A percentile compares a stretch with the other conserved stretches of the same genome.
Evolutionary conservation across 805 yeast species (phyloP).

Genomic region (Candida pseudoglaebosa): DNA sequence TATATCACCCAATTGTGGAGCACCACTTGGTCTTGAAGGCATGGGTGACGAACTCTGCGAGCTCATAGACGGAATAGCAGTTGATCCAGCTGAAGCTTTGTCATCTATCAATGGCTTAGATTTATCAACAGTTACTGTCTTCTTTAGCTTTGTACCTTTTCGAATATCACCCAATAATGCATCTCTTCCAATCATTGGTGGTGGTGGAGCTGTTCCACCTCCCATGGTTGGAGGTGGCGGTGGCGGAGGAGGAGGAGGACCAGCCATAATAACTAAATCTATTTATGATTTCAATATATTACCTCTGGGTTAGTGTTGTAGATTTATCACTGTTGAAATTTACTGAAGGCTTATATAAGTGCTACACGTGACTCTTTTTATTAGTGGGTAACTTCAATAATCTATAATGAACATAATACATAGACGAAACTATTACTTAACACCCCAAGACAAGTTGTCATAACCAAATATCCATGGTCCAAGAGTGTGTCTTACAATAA

Average conservation of each 20-base stretch:
- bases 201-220: slow-evolving; percentile 17
- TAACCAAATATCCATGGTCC: slow-evolving; percentile 87
- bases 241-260: slow-evolving; percentile 33
- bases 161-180: slow-evolving; percentile 77
- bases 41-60: slow-evolving; percentile 18
- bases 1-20: slow-evolving; percentile 59
- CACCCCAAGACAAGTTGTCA: slow-evolving; percentile 62
- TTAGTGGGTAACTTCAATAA: too few species aligned
- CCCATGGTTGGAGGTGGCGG: slow-evolving; percentile 23
- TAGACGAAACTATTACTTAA: slow-evolving; percentile 18
- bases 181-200: slow-evolving; percentile 31
- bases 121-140: slow-evolving; percentile 42
- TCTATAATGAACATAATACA: too few species aligned
- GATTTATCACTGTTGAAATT: too few species aligned
- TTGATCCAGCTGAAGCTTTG: slow-evolving; percentile 22
- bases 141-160: slow-evolving; percentile 45
- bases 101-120: slow-evolving; percentile 56
- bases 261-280: slow-evolving; percentile 16
- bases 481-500: slow-evolving; percentile 72
- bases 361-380: too few species aligned
- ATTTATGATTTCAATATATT: background rate
- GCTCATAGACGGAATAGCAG: slow-evolving; percentile 16
- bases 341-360: too few species aligned
- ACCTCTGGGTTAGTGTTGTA: too few species aligned
- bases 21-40: slow-evolving; percentile 26